Percentiles rank a stretch among this genome's conserved stretches.
Evolutionary conservation across 2,329 filamentous ascomycete genomes (phyloP).

Genomic region (Aureobasidium sp.): DNA sequence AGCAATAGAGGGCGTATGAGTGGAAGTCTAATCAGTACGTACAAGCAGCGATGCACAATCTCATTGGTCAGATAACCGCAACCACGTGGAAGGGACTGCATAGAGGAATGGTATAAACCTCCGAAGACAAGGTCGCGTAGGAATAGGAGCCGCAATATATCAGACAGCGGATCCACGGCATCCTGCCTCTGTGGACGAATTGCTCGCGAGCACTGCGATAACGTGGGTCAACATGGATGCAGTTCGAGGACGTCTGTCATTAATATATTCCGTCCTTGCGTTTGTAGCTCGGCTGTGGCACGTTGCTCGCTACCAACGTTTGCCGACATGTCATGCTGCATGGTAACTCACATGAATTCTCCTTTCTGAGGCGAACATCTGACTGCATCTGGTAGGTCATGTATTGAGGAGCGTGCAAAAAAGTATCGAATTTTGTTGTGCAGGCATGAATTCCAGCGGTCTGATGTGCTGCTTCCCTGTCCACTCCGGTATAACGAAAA

Average conservation of each 20-base stretch:
- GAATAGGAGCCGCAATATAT: background rate
- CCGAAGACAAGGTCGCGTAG: background rate
- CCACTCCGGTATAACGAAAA: background rate
- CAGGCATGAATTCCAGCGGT: background rate
- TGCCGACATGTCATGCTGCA: background rate
- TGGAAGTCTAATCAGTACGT: background rate
- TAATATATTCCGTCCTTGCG: background rate
- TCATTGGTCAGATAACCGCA: background rate
- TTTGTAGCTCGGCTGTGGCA: background rate
- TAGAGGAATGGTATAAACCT: background rate
- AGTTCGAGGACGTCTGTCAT: background rate
- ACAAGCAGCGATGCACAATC: background rate
- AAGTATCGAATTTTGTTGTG: background rate
- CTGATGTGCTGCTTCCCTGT: background rate
- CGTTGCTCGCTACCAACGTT: background rate
- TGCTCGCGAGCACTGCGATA: background rate
- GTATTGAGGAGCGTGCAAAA: background rate
- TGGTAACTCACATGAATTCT: background rate
- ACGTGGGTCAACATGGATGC: background rate
- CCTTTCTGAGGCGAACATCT: background rate
- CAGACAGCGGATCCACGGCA: background rate
- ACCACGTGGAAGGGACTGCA: background rate
- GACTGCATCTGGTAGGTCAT: background rate
- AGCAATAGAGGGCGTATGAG: background rate
- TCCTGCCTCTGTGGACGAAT: background rate